Evolutionary conservation across 352 stramenopile species (phyloP), one percentile per base, ranked within the genome.

Genomic region (Phytophthora palmivora): DNA sequence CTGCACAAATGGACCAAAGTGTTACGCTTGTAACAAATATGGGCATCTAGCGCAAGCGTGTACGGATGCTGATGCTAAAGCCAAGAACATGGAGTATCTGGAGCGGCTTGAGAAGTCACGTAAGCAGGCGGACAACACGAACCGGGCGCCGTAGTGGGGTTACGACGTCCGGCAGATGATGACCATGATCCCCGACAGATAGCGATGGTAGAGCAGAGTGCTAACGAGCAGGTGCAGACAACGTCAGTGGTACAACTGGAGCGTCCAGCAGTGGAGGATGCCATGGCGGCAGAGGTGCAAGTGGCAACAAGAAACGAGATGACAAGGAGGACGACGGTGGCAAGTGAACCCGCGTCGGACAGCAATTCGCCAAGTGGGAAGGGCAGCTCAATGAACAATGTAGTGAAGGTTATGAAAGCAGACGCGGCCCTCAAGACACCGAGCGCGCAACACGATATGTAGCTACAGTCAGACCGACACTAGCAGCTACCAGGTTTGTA

Each of bases 1-100:
- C 5, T 59, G 51, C 8, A 8, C 39, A 2, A 19, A 30, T 2
- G 21, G 16, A 2, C 15, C 19, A 7, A 45, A 53, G 30, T 52
- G 52, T 16, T 52, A 30, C 12, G 52, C 30, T 4, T 61, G 52
- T 16, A 3, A 12, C 2, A 32, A 58, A 11, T 0, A 0, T 4
- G 52, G 52, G 0, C 52, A 61, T 32, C 22, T 47, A 1, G 18
- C 41, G 5, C 5, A 11, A 2, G 42, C 34, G 1, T 52, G 52
- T n/a, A 2, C 52, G 0, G 42, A 53, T 16, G 14, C 5, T 0
- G 52, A 26, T 2, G 52, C 52, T 0, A 61, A 61, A n/a, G 42
- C 41, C 1, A 10, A 11, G 5, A 61, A 59, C 11, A 32, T 52
- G 15, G 52, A 18, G 3, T 61, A 60, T 18, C n/a, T 57, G 11